Evolutionary conservation across 2,329 filamentous ascomycete genomes (phyloP).

Genomic region (Penicillium italicum): DNA sequence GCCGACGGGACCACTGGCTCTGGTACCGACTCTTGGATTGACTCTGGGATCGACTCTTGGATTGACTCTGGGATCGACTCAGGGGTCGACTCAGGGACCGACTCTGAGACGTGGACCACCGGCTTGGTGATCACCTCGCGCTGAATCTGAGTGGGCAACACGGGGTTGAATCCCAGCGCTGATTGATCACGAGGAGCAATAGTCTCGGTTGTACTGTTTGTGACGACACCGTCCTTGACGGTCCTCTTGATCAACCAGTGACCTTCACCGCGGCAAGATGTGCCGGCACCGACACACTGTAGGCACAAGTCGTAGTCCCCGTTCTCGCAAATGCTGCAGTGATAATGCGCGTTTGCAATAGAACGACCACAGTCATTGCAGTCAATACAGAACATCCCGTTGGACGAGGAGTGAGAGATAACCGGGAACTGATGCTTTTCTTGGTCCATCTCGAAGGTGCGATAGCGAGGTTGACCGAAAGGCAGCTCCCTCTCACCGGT

Average conservation of each 20-base stretch:
- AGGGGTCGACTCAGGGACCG: slow-evolving; percentile 21
- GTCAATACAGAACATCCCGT: slow-evolving; percentile 71
- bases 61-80: slow-evolving; percentile 9
- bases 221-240: slow-evolving; percentile 71
- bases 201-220: slow-evolving; percentile 81
- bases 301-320: slow-evolving; percentile 94
- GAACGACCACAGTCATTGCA: slow-evolving; percentile 84
- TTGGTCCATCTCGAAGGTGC: slow-evolving; percentile 28
- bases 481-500: slow-evolving; percentile 3
- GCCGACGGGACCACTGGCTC: slow-evolving; percentile 14
- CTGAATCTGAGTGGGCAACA: slow-evolving; percentile 6
- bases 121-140: slow-evolving; percentile 16
- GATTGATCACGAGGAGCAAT: slow-evolving; percentile 62
- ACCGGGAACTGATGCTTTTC: slow-evolving; percentile 32
- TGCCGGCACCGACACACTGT: slow-evolving; percentile 69
- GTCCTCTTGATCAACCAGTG: slow-evolving; percentile 96
- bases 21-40: slow-evolving; percentile 23
- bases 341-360: slow-evolving; percentile 81
- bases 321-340: slow-evolving; percentile 88
- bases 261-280: slow-evolving; percentile 70
- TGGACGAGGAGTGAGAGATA: slow-evolving; percentile 33
- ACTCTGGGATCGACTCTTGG: slow-evolving; percentile 3
- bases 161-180: slow-evolving; percentile 17
- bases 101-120: slow-evolving; percentile 11
- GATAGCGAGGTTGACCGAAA: slow-evolving; percentile 19